Conservation (phyloP, 192 early-diverging fungal species). For the Pilaira anomala region DNA sequence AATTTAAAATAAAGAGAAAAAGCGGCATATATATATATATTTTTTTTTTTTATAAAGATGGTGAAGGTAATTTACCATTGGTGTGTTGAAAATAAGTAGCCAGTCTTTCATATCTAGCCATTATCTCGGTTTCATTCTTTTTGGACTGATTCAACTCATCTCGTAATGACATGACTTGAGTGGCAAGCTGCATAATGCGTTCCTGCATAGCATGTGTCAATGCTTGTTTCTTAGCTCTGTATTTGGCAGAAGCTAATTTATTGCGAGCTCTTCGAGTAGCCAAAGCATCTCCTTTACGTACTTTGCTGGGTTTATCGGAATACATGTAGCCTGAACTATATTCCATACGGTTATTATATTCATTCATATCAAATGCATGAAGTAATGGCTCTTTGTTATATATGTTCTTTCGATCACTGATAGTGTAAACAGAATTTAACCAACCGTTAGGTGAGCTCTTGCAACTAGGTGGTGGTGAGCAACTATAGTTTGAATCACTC, state of each 20-base stretch:
- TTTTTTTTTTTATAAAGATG: too few relatives aligned
- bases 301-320: not conserved
- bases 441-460: not conserved
- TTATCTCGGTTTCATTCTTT: not conserved
- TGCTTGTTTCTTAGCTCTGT: constrained; percentile 17
- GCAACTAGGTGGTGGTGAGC: too few relatives aligned
- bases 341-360: not conserved
- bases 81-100: too few relatives aligned
- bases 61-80: too few relatives aligned
- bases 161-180: not conserved
- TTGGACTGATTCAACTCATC: not conserved
- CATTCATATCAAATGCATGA: not conserved
- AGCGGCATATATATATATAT: too few relatives aligned
- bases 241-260: constrained; percentile 14
- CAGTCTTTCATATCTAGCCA: not conserved
- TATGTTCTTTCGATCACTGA: not conserved
- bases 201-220: constrained; percentile 16
- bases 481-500: not conserved
- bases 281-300: not conserved
- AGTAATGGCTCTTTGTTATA: not conserved
- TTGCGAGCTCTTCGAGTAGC: constrained; percentile 11
- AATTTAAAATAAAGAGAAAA: too few relatives aligned
- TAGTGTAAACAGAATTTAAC: not conserved
- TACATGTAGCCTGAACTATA: not conserved
- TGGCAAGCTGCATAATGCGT: constrained; percentile 13